Conservation (phyloP, 805 yeast genomes). For the Suhomyces tanzawaensis region DNA sequence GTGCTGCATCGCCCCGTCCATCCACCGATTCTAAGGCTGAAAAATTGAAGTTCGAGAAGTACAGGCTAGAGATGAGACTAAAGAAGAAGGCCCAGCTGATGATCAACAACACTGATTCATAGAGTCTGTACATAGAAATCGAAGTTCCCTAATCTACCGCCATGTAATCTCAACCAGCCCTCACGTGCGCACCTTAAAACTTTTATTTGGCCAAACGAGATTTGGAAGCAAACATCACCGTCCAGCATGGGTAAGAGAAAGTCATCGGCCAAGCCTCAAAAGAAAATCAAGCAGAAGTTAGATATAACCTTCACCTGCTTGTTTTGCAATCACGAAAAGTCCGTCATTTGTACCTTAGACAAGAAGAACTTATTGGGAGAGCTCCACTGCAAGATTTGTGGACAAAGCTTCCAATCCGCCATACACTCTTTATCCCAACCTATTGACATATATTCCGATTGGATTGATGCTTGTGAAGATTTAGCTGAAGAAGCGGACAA, state of each 20-base stretch:
- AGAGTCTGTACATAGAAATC: not conserved
- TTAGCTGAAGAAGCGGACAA: slow-evolving; percentile 64
- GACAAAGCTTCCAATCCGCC: slow-evolving; percentile 86
- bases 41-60: slow-evolving; percentile 43
- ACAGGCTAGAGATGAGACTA: slow-evolving; percentile 45
- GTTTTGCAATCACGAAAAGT: slow-evolving; percentile 92
- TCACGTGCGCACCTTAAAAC: slow-evolving; percentile 1
- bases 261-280: slow-evolving; percentile 77
- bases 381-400: slow-evolving; percentile 87
- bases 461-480: slow-evolving; percentile 96
- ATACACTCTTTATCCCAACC: slow-evolving; percentile 85
- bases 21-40: slow-evolving; percentile 27
- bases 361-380: slow-evolving; percentile 83
- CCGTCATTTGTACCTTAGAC: slow-evolving; percentile 85
- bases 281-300: slow-evolving; percentile 70
- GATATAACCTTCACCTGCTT: slow-evolving; percentile 86
- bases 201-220: not conserved
- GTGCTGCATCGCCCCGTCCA: slow-evolving; percentile 9
- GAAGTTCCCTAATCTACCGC: not conserved
- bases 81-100: slow-evolving; percentile 38
- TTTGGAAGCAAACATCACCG: not conserved
- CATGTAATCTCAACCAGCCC: not conserved
- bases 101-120: slow-evolving; percentile 4
- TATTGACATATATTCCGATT: slow-evolving; percentile 91
- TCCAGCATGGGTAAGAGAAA: slow-evolving; percentile 70